Evolutionary conservation across 306 rosid species (phyloP).

Genomic region (Hippophae gyantsensis): DNA sequence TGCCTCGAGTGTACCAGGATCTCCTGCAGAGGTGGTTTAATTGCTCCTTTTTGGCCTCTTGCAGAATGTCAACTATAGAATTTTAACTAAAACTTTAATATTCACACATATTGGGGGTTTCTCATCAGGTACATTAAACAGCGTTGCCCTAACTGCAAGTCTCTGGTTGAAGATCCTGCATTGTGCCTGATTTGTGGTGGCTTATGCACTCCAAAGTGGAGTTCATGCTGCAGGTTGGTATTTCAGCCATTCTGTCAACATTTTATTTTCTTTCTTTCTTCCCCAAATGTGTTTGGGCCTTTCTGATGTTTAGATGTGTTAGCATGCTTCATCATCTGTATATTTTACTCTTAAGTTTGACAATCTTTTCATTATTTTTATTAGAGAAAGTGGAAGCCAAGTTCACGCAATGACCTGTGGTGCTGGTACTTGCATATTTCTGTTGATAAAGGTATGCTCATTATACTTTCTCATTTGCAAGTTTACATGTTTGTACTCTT

Average conservation of each 20-base stretch:
- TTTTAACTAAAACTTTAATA: neutral
- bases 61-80: neutral
- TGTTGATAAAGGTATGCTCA: constrained; percentile 62
- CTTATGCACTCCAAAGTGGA: constrained; percentile 86
- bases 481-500: neutral
- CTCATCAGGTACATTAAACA: constrained; percentile 68
- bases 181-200: constrained; percentile 88
- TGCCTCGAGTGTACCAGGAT: constrained; percentile 82
- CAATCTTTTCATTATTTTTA: constrained; percentile 5
- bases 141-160: constrained; percentile 59
- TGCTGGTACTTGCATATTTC: constrained; percentile 88
- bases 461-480: neutral
- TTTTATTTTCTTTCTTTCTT: neutral
- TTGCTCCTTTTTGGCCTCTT: neutral
- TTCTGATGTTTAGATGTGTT: constrained; percentile 1
- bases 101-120: constrained; percentile 6
- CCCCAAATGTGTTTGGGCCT: neutral
- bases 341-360: constrained; percentile 19
- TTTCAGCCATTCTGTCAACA: constrained; percentile 12
- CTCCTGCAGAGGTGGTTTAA: constrained; percentile 71
- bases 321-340: constrained; percentile 3
- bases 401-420: constrained; percentile 80
- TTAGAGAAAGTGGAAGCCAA: constrained; percentile 84
- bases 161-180: constrained; percentile 67
- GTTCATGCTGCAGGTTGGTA: constrained; percentile 83